Evolutionary conservation across 176 grass and related monocot species (phyloP), one percentile per base, ranked within the genome.

Genomic region (Cenchrus purpureus): DNA sequence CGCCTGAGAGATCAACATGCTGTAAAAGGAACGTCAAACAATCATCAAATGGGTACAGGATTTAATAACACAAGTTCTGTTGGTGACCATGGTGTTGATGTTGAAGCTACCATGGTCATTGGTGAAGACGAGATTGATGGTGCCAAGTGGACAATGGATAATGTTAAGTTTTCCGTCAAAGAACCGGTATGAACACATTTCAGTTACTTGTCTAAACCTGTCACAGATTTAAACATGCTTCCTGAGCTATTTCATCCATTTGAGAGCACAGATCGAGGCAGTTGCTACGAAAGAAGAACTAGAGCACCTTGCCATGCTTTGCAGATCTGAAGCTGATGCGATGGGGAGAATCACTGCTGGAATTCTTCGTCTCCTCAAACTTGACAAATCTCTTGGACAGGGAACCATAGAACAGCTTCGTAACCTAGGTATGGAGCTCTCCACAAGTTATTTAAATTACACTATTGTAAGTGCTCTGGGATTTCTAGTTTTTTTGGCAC

Each of bases 91-190:
- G 97, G 97, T 68, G 73, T 99, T 79, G 88, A 96, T 91, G 68
- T 96, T 91, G 94, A 94, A 82, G 91, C 92, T 53, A 89, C 79
- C 49, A 91, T 99, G 86, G 65, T 94, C 73, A 78, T 89, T 25
- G 50, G 61, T 7, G 84, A 93, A 65, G 91, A 99, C 37, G 87
- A 92, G 25, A 91, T 68, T 65, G 93, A 92, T 48, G 88, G 91
- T 69, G 60, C 91, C 60, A 89, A 92, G 83, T 99, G 97, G 97
- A 92, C 68, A 64, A 86, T 92, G 46, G 97, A 96, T 76, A 99
- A 99, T 72, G 87, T 99, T 64, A 96, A 97, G 56, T 99, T 99
- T 88, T 99, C 97, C 25, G 90, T 97, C 45, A 96, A 99, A 89
- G 79, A 97, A 86, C 97, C 97, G 51, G 97, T 99, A 89, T 57